Evolutionary conservation across 2,329 filamentous ascomycete species (phyloP).

Genomic region (Phoma sp.): DNA sequence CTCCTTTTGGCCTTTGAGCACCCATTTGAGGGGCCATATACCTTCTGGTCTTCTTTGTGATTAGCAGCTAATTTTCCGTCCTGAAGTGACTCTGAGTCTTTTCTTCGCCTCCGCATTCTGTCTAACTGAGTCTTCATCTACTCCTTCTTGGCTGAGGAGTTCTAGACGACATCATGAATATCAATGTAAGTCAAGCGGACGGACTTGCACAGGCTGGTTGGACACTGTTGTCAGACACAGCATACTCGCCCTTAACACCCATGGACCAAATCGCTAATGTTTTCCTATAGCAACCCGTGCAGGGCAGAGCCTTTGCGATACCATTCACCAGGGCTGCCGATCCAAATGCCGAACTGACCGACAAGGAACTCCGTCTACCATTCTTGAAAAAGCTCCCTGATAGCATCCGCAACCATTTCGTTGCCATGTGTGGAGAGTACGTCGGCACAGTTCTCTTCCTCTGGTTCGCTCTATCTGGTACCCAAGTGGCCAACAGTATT

Average conservation of each 20-base stretch:
- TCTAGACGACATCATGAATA: slow-evolving; percentile 5
- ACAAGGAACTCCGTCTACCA: slow-evolving; percentile 20
- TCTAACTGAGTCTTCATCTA: too few species aligned
- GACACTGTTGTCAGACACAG: not conserved
- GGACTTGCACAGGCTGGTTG: not conserved
- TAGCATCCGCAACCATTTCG: slow-evolving; percentile 22
- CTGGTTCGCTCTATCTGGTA: slow-evolving; percentile 48
- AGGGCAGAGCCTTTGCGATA: slow-evolving; percentile 21
- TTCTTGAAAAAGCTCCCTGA: slow-evolving; percentile 17
- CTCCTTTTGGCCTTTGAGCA: not conserved
- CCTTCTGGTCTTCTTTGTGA: not conserved
- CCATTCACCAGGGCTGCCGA: slow-evolving; percentile 24
- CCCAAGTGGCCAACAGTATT: slow-evolving; percentile 49
- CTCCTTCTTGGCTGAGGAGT: not conserved
- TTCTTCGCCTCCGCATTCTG: not conserved
- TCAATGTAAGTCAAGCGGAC: slow-evolving; percentile 6
- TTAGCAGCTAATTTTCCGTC: not conserved
- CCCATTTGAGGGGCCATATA: not conserved
- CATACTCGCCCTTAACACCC: not conserved
- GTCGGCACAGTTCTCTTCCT: slow-evolving; percentile 51
- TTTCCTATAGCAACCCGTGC: slow-evolving; percentile 13
- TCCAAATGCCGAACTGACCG: slow-evolving; percentile 14
- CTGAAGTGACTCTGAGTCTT: too few species aligned
- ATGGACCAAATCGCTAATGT: not conserved
- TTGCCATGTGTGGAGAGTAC: slow-evolving; percentile 44